phyloP scores from a whole-genome alignment of 1,284 basidiomycete species.

The Apiotrichum domesticum region DNA sequence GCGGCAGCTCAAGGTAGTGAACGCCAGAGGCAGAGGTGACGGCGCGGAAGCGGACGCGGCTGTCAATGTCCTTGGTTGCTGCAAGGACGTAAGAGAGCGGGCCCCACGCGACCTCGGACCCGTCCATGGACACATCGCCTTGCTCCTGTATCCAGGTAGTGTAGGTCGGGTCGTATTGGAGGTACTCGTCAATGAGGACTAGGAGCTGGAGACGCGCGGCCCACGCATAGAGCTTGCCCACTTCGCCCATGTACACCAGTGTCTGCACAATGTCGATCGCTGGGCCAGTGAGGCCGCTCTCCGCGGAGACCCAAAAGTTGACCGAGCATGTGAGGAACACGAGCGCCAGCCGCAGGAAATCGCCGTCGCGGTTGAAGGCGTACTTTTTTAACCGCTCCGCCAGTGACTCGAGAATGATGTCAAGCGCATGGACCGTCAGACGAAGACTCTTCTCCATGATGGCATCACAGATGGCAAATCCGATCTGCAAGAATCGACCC shows the following conservation, averaged over 20 bases:
- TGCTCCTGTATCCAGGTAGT: constrained; percentile 29
- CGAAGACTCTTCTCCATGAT: constrained; percentile 55
- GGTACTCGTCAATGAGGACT: constrained; percentile 61
- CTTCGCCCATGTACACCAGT: constrained; percentile 51
- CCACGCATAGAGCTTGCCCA: constrained; percentile 58
- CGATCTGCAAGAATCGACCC: constrained; percentile 56
- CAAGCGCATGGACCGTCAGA: constrained; percentile 53
- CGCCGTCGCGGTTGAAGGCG: constrained; percentile 55
- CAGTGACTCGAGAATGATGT: constrained; percentile 55
- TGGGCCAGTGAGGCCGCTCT: constrained; percentile 49
- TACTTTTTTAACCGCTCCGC: constrained; percentile 56
- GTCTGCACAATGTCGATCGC: constrained; percentile 54
- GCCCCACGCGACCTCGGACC: background rate
- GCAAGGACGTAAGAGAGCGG: constrained; percentile 52
- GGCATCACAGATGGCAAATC: constrained; percentile 56
- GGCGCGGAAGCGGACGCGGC: constrained; percentile 76
- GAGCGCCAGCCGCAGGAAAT: constrained; percentile 55
- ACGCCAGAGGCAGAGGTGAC: constrained; percentile 57
- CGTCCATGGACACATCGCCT: constrained; percentile 24
- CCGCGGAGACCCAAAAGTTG: constrained; percentile 57
- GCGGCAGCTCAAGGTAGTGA: constrained; percentile 26
- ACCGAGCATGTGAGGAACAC: constrained; percentile 63
- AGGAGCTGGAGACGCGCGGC: constrained; percentile 60
- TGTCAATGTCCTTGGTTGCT: constrained; percentile 64
- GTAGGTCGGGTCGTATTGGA: constrained; percentile 55